Conservation (phyloP, 495 filamentous ascomycete species). For the Friedmanniomyces simplex region DNA sequence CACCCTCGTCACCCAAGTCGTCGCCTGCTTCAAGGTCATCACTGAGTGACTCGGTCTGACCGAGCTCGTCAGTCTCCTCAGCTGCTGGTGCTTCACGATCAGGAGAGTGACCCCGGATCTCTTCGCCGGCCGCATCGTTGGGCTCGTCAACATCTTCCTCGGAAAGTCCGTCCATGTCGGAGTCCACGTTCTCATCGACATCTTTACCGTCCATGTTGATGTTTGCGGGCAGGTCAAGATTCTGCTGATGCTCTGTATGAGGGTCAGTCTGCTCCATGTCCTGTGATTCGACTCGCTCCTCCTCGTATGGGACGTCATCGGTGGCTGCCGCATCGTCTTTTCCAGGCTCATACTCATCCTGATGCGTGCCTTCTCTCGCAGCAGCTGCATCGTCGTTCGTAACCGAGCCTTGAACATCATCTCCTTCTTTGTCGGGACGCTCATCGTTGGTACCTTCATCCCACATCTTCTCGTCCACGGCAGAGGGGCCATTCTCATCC, state of each 20-base stretch:
- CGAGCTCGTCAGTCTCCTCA: slow-evolving; percentile 30
- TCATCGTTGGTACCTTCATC: slow-evolving; percentile 69
- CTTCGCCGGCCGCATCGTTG: slow-evolving; percentile 31
- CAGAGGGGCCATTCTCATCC: slow-evolving; percentile 74
- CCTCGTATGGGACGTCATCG: slow-evolving; percentile 51
- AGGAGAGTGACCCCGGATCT: slow-evolving; percentile 35
- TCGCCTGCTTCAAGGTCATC: slow-evolving; percentile 12
- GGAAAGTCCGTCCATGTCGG: slow-evolving; percentile 45
- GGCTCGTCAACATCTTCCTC: slow-evolving; percentile 46
- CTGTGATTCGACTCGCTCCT: slow-evolving; percentile 50
- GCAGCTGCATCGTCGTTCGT: slow-evolving; percentile 53
- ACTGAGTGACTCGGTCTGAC: slow-evolving; percentile 15
- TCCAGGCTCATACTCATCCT: slow-evolving; percentile 26
- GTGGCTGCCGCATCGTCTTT: slow-evolving; percentile 40
- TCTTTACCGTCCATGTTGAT: slow-evolving; percentile 59
- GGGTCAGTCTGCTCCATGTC: slow-evolving; percentile 58
- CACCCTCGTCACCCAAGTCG: not conserved
- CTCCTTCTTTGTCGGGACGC: slow-evolving; percentile 73
- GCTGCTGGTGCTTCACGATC: slow-evolving; percentile 22
- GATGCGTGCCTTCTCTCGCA: slow-evolving; percentile 48
- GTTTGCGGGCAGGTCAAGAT: slow-evolving; percentile 57
- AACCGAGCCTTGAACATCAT: slow-evolving; percentile 51
- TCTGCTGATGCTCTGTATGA: slow-evolving; percentile 62
- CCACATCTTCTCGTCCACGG: slow-evolving; percentile 97
- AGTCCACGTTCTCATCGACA: slow-evolving; percentile 49